A percentile compares a stretch with the other conserved stretches of the same genome.
Evolutionary conservation across 768 basidiomycete genomes (phyloP).

Genomic region (Suillus sp.): DNA sequence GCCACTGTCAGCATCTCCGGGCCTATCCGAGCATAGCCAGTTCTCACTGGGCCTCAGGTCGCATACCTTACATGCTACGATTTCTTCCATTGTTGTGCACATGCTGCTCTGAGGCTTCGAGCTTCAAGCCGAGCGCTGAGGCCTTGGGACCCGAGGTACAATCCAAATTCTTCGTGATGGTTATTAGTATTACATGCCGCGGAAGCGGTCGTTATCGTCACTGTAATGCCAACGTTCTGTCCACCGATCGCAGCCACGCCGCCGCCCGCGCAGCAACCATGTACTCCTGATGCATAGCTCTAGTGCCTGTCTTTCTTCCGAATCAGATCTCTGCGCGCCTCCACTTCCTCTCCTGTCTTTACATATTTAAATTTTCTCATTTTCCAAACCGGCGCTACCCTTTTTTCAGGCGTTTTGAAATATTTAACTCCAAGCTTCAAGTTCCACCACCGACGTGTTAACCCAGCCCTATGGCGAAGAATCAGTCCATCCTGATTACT

Average conservation of each 20-base stretch:
- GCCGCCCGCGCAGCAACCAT: too few relatives aligned
- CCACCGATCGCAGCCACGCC: background rate
- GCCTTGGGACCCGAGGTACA: too few relatives aligned
- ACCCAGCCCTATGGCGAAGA: background rate
- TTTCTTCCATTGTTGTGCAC: background rate
- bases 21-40: too few relatives aligned
- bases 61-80: too few relatives aligned
- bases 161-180: background rate
- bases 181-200: background rate
- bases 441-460: background rate
- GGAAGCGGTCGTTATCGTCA: background rate
- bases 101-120: background rate
- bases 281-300: background rate
- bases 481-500: constrained; percentile 54
- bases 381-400: too few relatives aligned
- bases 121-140: too few relatives aligned
- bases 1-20: too few relatives aligned
- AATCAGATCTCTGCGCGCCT: background rate
- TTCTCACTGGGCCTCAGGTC: too few relatives aligned
- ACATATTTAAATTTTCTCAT: background rate
- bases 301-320: background rate
- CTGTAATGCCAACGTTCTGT: background rate
- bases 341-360: background rate
- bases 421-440: background rate
- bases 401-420: background rate